These are phyloP conservation scores for Ophiocordyceps unilateralis DNA, from an alignment of 2,329 filamentous ascomycete genomes.

Conservation along the genomic window DNA sequence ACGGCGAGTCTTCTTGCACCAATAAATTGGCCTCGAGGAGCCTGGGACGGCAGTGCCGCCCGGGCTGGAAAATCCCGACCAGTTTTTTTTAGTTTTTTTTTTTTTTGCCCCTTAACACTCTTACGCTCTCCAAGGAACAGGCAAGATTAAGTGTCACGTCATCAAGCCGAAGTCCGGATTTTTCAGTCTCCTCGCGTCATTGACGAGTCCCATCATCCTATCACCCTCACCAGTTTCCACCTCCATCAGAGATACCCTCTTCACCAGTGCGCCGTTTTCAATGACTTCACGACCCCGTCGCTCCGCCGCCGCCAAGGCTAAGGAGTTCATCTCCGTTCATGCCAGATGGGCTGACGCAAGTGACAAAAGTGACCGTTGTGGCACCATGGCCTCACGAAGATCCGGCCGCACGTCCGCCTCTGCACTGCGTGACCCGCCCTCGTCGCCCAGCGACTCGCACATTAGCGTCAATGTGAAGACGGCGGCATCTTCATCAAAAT, in stretches of 20 bases:
- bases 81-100: not conserved
- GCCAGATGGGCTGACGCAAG: constrained; percentile 22
- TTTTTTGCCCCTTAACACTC: no score
- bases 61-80: not conserved
- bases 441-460: constrained; percentile 30
- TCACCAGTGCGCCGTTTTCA: constrained; percentile 3
- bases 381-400: constrained; percentile 34
- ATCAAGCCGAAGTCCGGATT: no score
- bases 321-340: constrained; percentile 24
- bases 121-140: no score
- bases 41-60: not conserved
- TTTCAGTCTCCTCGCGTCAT: no score
- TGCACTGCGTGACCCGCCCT: constrained; percentile 26
- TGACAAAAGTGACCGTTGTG: constrained; percentile 14
- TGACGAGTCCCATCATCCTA: not conserved
- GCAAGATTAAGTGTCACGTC: no score
- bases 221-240: not conserved
- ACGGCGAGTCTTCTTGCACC: not conserved
- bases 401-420: constrained; percentile 27
- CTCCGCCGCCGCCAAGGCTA: constrained; percentile 24
- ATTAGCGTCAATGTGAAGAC: constrained; percentile 29
- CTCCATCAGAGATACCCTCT: not conserved
- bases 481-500: constrained; percentile 22
- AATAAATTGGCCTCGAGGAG: not conserved
- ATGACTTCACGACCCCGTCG: constrained; percentile 32